These are phyloP conservation scores for Extremus antarcticus DNA, from an alignment of 495 filamentous ascomycete species.

Conservation along the genomic window DNA sequence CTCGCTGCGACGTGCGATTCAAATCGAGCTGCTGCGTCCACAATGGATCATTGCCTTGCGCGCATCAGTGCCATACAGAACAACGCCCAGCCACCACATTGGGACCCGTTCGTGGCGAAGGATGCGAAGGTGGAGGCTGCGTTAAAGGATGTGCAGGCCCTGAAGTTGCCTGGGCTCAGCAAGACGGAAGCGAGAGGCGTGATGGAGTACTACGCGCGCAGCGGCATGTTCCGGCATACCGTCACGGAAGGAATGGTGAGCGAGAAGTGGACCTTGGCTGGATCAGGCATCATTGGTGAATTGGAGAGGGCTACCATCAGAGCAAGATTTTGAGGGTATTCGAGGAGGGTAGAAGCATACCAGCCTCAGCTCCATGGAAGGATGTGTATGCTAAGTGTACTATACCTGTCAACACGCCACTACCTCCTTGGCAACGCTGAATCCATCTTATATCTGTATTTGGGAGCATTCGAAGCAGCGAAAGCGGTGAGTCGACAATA, in stretches of 20 bases:
- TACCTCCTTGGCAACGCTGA: too few relatives aligned
- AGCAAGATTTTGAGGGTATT: constrained; percentile 24
- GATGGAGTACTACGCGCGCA: constrained; percentile 88
- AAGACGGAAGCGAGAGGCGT: constrained; percentile 65
- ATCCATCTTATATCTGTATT: too few relatives aligned
- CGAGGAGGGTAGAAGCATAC: too few relatives aligned
- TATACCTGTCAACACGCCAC: too few relatives aligned
- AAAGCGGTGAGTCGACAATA: too few relatives aligned
- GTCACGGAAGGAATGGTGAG: constrained; percentile 63
- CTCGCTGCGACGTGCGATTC: constrained; percentile 59
- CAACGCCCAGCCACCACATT: constrained; percentile 31
- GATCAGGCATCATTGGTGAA: constrained; percentile 75
- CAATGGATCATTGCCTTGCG: constrained; percentile 42
- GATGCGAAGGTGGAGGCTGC: constrained; percentile 55
- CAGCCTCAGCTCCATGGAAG: too few relatives aligned
- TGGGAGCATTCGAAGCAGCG: too few relatives aligned
- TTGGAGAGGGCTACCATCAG: constrained; percentile 32
- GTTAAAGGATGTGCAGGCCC: constrained; percentile 31
- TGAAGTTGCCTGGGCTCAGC: constrained; percentile 43
- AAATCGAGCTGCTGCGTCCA: constrained; percentile 50
- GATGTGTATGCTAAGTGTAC: too few relatives aligned
- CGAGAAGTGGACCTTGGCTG: constrained; percentile 77
- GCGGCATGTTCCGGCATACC: constrained; percentile 60
- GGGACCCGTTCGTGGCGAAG: constrained; percentile 52
- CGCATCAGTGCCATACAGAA: not conserved